A percentile compares a stretch with the other conserved stretches of the same genome.
Evolutionary conservation across 2,329 filamentous ascomycete species (phyloP).

Genomic region (Trichoderma polysporum): DNA sequence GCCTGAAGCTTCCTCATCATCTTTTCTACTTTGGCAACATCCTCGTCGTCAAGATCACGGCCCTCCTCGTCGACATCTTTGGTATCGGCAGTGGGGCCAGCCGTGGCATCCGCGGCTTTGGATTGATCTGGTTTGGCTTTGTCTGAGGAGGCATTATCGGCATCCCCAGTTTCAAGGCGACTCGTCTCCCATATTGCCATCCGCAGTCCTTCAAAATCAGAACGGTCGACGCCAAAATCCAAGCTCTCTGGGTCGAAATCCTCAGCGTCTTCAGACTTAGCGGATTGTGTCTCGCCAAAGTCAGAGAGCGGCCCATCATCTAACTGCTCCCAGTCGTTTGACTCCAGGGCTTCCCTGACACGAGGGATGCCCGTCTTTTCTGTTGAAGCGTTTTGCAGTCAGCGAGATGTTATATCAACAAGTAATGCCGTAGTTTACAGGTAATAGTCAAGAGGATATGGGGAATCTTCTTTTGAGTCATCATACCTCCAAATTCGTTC

Average conservation of each 20-base stretch:
- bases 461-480: background rate
- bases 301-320: slow-evolving; percentile 30
- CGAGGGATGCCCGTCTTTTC: slow-evolving; percentile 61
- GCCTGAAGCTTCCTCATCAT: slow-evolving; percentile 66
- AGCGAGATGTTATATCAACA: background rate
- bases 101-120: slow-evolving; percentile 19
- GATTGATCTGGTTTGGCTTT: slow-evolving; percentile 10
- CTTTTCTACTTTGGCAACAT: slow-evolving; percentile 58
- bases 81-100: background rate
- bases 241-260: slow-evolving; percentile 48
- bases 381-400: slow-evolving; percentile 27
- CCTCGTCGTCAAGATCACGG: slow-evolving; percentile 44
- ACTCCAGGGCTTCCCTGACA: slow-evolving; percentile 60
- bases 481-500: slow-evolving; percentile 61
- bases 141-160: slow-evolving; percentile 25
- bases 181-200: slow-evolving; percentile 50
- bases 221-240: slow-evolving; percentile 52
- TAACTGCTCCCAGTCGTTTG: slow-evolving; percentile 61
- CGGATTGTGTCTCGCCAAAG: slow-evolving; percentile 32
- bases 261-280: slow-evolving; percentile 31
- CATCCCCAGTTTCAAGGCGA: slow-evolving; percentile 26
- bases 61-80: slow-evolving; percentile 5
- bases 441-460: background rate
- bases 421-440: background rate
- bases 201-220: slow-evolving; percentile 53